Evolutionary conservation across 495 filamentous ascomycete species (phyloP), one percentile per base, ranked within the genome.

Genomic region (Oleoguttula mirabilis): DNA sequence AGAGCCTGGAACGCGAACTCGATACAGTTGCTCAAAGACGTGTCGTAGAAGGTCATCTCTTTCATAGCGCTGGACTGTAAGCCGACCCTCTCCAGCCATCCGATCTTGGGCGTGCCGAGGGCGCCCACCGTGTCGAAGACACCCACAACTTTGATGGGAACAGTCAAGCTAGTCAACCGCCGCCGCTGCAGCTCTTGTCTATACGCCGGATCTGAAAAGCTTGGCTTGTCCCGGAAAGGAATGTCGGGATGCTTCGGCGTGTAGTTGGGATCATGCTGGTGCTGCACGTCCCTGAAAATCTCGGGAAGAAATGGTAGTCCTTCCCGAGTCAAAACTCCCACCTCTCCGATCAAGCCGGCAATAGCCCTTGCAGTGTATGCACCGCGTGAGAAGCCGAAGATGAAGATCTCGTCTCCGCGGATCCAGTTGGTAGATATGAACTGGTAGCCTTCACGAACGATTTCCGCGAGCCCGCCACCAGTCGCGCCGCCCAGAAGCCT

Each of bases 1-100:
- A 85, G 64, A 2, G 80, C 80, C 47, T 85, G 80, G 48, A 84
- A 83, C 7, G 75, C 80, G 51, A 82, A 69, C 42, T 80, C 71
- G 10, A 83, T 71, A 37, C 61, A 60, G 42, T 70, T 63, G 3
- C 67, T 67, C 0, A 81, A 56, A 15, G 60, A 61, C 11, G 75
- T 79, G 53, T 82, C 71, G 58, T 74, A 72, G 60, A 80, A 79
- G 17, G 60, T 58, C 48, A 65, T 71, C 48, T 77, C 69, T 53
- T 67, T 69, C 36, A 66, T 42, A 31, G 57, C 72, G 20, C 62
- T 66, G 6, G 59, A 53, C 40, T 60, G 65, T 42, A 71, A 51
- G 4, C 69, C 65, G 1, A 67, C 34, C 25, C 53, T 43, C 10
- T 61, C 51, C 12, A 66, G 56, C 19, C 63, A 50, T 11, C 42